A percentile compares a stretch with the other conserved stretches of the same genome.
These are phyloP conservation scores for Tetrahymena elliotti DNA, from an alignment of 73 alveolate genomes.

Conservation along the genomic window DNA sequence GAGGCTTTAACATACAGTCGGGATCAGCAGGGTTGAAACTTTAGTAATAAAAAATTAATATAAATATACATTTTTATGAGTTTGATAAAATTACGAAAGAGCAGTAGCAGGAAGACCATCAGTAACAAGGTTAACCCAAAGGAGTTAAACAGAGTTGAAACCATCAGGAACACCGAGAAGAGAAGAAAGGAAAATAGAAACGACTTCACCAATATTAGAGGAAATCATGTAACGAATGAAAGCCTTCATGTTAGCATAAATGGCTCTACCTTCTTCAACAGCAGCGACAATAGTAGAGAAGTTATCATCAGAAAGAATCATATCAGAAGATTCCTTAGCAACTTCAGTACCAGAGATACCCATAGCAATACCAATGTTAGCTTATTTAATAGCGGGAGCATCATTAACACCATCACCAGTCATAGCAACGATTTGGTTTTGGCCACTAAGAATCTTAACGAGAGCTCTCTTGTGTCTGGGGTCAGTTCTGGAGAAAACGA, in stretches of 20 bases:
- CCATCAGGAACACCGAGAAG: conserved; percentile 98
- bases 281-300: conserved; percentile 97
- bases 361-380: conserved; percentile 99
- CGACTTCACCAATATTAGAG: conserved; percentile 98
- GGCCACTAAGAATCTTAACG: conserved; percentile 54
- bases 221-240: conserved; percentile 97
- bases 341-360: conserved; percentile 99
- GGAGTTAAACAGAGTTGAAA: conserved; percentile 94
- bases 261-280: conserved; percentile 98
- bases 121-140: conserved; percentile 99
- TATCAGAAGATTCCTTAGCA: conserved; percentile 99
- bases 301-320: conserved; percentile 98
- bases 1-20: conserved; percentile 88
- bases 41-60: not conserved
- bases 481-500: conserved; percentile 85
- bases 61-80: not conserved
- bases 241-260: conserved; percentile 97
- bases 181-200: conserved; percentile 95
- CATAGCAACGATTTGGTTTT: conserved; percentile 90
- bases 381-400: conserved; percentile 99
- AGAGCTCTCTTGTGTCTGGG: conserved; percentile 89
- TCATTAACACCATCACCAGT: conserved; percentile 99
- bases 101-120: conserved; percentile 99
- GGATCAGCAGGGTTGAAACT: conserved; percentile 99
- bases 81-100: conserved; percentile 35